Conservation (phyloP, 2,329 filamentous ascomycete genomes). For the Colletotrichum sp. region DNA sequence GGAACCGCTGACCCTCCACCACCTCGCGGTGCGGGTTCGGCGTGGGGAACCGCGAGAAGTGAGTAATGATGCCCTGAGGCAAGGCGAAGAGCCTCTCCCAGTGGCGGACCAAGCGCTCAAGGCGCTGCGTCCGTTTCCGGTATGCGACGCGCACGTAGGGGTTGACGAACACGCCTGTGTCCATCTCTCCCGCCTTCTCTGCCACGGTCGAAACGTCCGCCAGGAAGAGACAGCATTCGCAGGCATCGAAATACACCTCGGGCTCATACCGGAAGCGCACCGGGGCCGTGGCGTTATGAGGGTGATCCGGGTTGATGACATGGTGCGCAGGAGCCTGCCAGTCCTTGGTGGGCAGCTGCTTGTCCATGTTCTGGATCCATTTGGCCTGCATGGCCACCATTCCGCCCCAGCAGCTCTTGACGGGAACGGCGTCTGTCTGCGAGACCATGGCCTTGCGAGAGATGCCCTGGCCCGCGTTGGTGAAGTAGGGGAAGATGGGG, state of each 20-base stretch:
- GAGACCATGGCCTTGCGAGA: slow-evolving; percentile 67
- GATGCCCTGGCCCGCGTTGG: slow-evolving; percentile 53
- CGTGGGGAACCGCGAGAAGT: slow-evolving; percentile 59
- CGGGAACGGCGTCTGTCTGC: slow-evolving; percentile 68
- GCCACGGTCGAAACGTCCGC: slow-evolving; percentile 49
- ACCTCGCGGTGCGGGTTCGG: slow-evolving; percentile 67
- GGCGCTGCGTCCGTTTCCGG: slow-evolving; percentile 32
- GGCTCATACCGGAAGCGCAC: slow-evolving; percentile 50
- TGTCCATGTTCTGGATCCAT: slow-evolving; percentile 55
- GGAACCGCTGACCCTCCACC: slow-evolving; percentile 58
- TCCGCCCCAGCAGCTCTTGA: slow-evolving; percentile 79
- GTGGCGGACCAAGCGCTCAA: slow-evolving; percentile 53
- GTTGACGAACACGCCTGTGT: slow-evolving; percentile 71
- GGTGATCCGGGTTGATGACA: slow-evolving; percentile 38
- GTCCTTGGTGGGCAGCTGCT: slow-evolving; percentile 32
- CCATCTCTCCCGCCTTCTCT: slow-evolving; percentile 27
- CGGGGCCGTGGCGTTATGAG: slow-evolving; percentile 26
- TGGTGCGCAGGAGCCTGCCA: slow-evolving; percentile 28
- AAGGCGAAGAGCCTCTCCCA: slow-evolving; percentile 70
- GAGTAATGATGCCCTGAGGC: slow-evolving; percentile 63
- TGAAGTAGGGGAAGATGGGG: slow-evolving; percentile 73
- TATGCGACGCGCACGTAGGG: slow-evolving; percentile 78
- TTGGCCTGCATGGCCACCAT: slow-evolving; percentile 72
- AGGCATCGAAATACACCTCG: slow-evolving; percentile 67
- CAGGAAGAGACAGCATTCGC: slow-evolving; percentile 67